Evolutionary conservation across 2,329 filamentous ascomycete genomes (phyloP), one percentile per base, ranked within the genome.

Genomic region (Westerdykella aurantiaca): DNA sequence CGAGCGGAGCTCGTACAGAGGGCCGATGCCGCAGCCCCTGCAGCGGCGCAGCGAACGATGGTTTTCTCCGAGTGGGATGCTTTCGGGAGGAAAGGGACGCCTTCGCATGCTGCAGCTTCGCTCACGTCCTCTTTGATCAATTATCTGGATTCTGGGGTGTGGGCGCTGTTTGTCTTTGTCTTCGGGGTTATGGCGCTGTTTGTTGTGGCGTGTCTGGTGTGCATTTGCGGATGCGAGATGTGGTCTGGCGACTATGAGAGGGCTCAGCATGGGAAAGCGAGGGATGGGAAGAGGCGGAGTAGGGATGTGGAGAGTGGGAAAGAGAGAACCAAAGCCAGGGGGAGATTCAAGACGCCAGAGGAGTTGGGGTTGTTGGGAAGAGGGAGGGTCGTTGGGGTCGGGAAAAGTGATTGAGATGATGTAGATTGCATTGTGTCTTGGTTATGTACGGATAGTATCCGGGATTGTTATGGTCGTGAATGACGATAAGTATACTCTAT

Each of bases 381-480:
- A 21, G 58, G 52, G 21, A 60, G 41, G 40, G 56, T 63, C 16
- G 56, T 64, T 6, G 62, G 60, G 12, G 49, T 62, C 22, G 61
- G 56, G 37, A 66, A 66, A 48, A 63, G 55, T 48, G 62, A 66
- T 55, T 66, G 42, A 53, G 39, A 11, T 23, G 22, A 21, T 10
- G 38, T 18, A 16, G 12, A n/a, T 38, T 31, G 10, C 11, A 29
- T 29, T 9, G 25, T 29, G 4, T 29, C 4, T 29, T 29, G 4
- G 9, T 29, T 9, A 29, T 29, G 25, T 29, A 10, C 9, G 11
- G 10, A 12, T 29, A 12, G 11, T 3, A 29, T 29, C 9, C 11
- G 25, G 11, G 7, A 29, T 29, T 29, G 18, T 4, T 10, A 29
- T 9, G 25, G 11, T 29, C 25, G 9, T 9, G 25, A 29, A 9